Evolutionary conservation across 2,329 filamentous ascomycete species (phyloP).

Genomic region (Acephala macrosclerotiorum): DNA sequence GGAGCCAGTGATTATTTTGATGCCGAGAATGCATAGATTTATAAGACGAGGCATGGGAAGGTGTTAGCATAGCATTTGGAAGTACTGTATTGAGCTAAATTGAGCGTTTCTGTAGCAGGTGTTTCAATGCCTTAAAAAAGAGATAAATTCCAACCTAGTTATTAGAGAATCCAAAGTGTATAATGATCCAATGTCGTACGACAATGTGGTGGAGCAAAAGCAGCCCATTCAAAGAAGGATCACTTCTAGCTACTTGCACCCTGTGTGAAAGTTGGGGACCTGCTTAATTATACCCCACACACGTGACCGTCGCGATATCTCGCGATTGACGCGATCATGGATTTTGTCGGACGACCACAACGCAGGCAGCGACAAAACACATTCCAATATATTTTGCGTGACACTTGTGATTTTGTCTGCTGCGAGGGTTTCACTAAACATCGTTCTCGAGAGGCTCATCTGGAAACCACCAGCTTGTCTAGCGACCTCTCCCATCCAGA

Average conservation of each 20-base stretch:
- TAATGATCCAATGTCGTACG: not conserved
- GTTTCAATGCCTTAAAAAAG: not conserved
- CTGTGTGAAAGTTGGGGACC: too few species aligned
- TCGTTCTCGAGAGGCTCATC: not conserved
- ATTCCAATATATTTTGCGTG: not conserved
- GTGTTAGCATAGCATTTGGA: not conserved
- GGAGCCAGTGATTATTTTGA: slow-evolving; percentile 17
- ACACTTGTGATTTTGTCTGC: not conserved
- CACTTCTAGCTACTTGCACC: too few species aligned
- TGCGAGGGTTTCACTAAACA: not conserved
- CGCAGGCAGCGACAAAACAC: not conserved
- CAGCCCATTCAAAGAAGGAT: not conserved
- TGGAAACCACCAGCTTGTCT: too few species aligned
- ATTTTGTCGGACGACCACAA: not conserved
- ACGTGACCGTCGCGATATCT: not conserved
- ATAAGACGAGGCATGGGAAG: not conserved
- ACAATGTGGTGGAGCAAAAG: not conserved
- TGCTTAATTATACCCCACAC: not conserved
- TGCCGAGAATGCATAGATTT: not conserved
- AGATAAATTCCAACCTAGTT: not conserved
- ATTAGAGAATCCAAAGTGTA: not conserved
- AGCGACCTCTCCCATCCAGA: not conserved
- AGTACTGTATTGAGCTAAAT: not conserved
- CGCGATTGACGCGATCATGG: not conserved
- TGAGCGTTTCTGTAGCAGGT: not conserved